Conservation (phyloP, 2,329 filamentous ascomycete genomes). For the Incumbomyces delicatus region DNA sequence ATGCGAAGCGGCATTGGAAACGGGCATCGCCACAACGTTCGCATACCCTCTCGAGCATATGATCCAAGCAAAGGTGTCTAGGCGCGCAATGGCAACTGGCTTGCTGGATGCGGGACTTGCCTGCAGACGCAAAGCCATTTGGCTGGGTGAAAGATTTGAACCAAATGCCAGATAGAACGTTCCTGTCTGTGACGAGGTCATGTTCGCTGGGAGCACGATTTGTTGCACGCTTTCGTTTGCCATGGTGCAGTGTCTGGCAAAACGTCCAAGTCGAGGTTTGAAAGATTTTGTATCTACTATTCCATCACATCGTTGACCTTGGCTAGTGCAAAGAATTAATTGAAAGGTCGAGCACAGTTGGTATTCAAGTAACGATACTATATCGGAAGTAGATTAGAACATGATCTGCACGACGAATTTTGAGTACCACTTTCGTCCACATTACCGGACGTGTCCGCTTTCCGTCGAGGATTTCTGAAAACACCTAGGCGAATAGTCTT, state of each 20-base stretch:
- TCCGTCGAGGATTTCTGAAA: too few species aligned
- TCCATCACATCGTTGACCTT: too few species aligned
- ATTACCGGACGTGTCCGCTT: too few species aligned
- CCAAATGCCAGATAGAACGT: conserved; percentile 36
- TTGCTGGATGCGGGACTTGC: conserved; percentile 25
- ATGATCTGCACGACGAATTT: too few species aligned
- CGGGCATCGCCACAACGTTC: conserved; percentile 29
- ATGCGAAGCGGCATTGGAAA: background rate
- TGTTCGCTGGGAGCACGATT: conserved; percentile 1
- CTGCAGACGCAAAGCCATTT: conserved; percentile 31
- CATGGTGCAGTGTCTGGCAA: background rate
- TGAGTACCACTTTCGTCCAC: too few species aligned
- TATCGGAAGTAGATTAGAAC: too few species aligned
- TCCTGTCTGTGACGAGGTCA: conserved; percentile 11
- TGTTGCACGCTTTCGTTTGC: background rate
- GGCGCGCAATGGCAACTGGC: conserved; percentile 30
- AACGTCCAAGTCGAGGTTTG: too few species aligned
- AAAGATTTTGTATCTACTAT: too few species aligned
- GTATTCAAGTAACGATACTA: too few species aligned
- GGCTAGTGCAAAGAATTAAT: too few species aligned
- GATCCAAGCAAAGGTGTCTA: conserved; percentile 32
- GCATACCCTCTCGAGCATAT: conserved; percentile 34
- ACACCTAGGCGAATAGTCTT: too few species aligned
- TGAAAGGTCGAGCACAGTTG: too few species aligned
- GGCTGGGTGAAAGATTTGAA: conserved; percentile 33